These are phyloP conservation scores for Corymbia citriodora DNA, from an alignment of 441 rosid genomes.

Conservation along the genomic window DNA sequence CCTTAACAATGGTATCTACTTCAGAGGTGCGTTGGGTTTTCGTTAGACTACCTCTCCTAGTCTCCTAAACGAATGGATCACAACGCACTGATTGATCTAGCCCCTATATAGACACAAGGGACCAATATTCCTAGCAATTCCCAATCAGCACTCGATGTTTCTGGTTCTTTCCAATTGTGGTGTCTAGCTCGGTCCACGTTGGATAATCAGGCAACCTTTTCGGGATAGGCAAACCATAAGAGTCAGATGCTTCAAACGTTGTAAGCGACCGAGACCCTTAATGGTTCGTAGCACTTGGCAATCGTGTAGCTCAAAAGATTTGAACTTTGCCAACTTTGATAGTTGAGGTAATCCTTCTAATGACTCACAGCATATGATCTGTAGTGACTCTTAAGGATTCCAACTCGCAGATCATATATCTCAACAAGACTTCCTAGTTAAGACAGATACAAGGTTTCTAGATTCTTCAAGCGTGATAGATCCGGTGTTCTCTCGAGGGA, in stretches of 20 bases:
- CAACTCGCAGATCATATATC: neutral
- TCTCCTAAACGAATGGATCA: no score
- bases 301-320: neutral
- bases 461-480: neutral
- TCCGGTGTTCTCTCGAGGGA: neutral
- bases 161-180: fast-evolving
- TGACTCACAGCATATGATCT: neutral
- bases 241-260: no score
- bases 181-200: fast-evolving
- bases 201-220: neutral
- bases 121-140: no score
- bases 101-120: no score
- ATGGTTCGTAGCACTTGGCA: no score
- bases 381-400: neutral
- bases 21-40: no score
- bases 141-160: neutral
- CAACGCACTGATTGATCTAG: no score
- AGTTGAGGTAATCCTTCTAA: neutral
- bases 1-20: no score
- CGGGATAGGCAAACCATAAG: neutral
- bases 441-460: neutral
- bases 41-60: no score
- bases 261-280: neutral
- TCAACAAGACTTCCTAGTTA: neutral
- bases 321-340: neutral